phyloP scores from a whole-genome alignment of 352 stramenopile genomes.

The Phytopythium sindhum region DNA sequence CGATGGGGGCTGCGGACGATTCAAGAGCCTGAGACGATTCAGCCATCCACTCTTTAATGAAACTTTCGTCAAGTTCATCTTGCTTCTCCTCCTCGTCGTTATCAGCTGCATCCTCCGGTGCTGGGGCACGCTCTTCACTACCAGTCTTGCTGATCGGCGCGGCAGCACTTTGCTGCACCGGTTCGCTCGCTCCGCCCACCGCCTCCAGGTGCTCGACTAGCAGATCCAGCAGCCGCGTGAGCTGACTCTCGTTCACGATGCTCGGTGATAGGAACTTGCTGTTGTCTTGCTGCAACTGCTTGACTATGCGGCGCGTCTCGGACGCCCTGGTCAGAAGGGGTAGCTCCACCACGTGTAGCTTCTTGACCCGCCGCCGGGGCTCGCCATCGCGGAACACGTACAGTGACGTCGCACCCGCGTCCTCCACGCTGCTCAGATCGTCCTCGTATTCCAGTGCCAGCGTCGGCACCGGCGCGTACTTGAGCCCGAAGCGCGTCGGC shows the following conservation, averaged over 20 bases:
- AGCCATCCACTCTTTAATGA: conserved; percentile 24
- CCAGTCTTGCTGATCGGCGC: not conserved
- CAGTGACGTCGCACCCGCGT: conserved; percentile 39
- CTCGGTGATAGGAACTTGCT: conserved; percentile 48
- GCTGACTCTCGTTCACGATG: conserved; percentile 66
- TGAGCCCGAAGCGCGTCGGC: conserved; percentile 76
- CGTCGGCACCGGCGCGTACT: conserved; percentile 77
- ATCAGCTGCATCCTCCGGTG: conserved; percentile 4
- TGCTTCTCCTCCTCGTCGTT: conserved; percentile 19
- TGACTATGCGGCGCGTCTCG: conserved; percentile 37
- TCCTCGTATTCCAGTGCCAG: conserved; percentile 83
- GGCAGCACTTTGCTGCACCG: not conserved
- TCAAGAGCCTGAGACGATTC: conserved; percentile 37
- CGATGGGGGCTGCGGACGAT: not conserved
- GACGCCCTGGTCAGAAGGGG: conserved; percentile 48
- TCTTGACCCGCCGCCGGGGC: conserved; percentile 22
- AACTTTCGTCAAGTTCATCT: conserved; percentile 33
- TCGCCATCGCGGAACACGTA: conserved; percentile 46
- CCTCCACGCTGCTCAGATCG: conserved; percentile 33
- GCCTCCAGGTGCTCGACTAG: conserved; percentile 51
- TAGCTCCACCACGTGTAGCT: conserved; percentile 80
- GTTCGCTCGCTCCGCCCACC: not conserved
- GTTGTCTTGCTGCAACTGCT: conserved; percentile 66
- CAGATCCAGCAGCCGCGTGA: conserved; percentile 56
- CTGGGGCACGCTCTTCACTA: not conserved